Base-by-base conservation (phyloP, 441 rosid species). In the Bocquillonia castaneifolia region DNA sequence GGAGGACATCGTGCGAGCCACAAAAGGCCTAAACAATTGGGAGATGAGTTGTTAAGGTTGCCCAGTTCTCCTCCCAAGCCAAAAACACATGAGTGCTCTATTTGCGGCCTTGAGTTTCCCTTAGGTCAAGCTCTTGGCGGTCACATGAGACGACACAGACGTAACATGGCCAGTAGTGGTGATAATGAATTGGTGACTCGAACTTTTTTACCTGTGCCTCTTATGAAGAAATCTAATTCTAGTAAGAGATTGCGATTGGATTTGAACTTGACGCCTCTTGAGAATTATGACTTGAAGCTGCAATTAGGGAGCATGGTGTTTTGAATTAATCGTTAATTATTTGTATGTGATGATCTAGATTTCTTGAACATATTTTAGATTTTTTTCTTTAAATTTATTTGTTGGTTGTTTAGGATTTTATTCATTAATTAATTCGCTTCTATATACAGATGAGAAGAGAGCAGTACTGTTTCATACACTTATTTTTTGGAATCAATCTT, bases 1-100 rank as follows among this genome's bases (percentile, higher is more conserved):
- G 98, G 98, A 3, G 98, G 98, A 14, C 98, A 93, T 80, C 84
- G 94, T 14, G 97, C 98, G 0, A 93, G 98, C 72, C 98, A 93
- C 82, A 93, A 84, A 78, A 89, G 84, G 66, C 85, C 91, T 0
- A 88, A 83, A 64, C 65, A 63, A 8, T 48, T 3, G 1, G 75
- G 18, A 36, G 70, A 39, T 32, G 77, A 79, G 36, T 52, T 39
- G 48, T 36, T 73, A 29, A 76, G 57, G 2, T 40, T 73, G 20
- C 77, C 79, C 13, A 54, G 39, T n/a, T 69, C 83, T 5, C 82
- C 76, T 0, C 50, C 75, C 26, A 77, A 63, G 54, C 71, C 70
- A 5, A 89, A 93, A 74, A 80, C 82, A 57, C 98, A 93, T 59
- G 91, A 83, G 82, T 93, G 98, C 78, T 77, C 85, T 9, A 85